Conservation (phyloP, 2,329 filamentous ascomycete genomes). For the Volutella citrinella region DNA sequence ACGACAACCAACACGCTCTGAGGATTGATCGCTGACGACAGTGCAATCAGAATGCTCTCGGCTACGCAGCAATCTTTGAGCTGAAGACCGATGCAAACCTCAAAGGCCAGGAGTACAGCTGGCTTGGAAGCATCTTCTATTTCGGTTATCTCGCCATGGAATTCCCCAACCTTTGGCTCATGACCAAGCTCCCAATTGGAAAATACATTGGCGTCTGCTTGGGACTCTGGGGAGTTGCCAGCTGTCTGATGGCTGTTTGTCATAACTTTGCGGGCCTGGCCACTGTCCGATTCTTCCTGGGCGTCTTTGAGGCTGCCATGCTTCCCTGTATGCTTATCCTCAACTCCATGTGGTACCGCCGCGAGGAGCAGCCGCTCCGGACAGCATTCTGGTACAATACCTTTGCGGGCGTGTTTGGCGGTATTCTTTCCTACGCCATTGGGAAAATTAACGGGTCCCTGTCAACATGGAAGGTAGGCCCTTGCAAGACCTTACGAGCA, state of each 20-base stretch:
- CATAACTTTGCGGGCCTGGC: constrained; percentile 23
- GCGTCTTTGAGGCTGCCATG: constrained; percentile 26
- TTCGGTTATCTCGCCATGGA: constrained; percentile 47
- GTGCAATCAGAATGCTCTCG: constrained; percentile 8
- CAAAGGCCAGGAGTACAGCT: constrained; percentile 54
- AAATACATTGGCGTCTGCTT: constrained; percentile 21
- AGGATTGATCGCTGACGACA: too few relatives aligned
- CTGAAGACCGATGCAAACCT: constrained; percentile 22
- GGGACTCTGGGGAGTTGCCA: constrained; percentile 14
- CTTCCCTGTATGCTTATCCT: constrained; percentile 27
- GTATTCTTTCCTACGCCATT: constrained; percentile 28
- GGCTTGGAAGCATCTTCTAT: constrained; percentile 51
- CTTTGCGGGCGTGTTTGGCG: constrained; percentile 29
- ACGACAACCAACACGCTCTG: neutral
- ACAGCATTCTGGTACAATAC: constrained; percentile 32
- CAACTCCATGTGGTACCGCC: constrained; percentile 32
- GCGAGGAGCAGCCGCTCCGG: constrained; percentile 28
- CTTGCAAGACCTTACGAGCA: accelerated
- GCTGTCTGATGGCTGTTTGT: constrained; percentile 24
- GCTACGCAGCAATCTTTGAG: constrained; percentile 17
- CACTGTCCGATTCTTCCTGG: constrained; percentile 26
- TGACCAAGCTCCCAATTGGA: constrained; percentile 15
- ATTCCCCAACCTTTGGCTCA: constrained; percentile 36
- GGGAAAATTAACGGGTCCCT: constrained; percentile 24
- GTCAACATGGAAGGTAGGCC: constrained; percentile 18